Evolutionary conservation across 805 yeast genomes (phyloP), one percentile per base, ranked within the genome.

Genomic region (Myxozyma sirexii): DNA sequence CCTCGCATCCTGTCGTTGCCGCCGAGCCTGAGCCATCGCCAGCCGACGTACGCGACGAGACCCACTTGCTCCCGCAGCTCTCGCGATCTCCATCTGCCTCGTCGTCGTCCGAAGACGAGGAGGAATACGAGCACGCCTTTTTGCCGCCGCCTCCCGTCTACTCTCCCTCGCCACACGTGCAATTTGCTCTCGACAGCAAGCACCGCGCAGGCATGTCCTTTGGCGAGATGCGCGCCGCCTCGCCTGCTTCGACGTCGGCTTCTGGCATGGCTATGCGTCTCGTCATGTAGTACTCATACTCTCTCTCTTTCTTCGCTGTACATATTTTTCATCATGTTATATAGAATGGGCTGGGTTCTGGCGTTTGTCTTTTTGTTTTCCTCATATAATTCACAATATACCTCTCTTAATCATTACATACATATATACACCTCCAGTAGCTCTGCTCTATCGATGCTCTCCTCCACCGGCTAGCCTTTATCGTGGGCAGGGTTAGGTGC

Each of bases 21-120:
- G n/a, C n/a, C n/a, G n/a, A n/a, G n/a, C n/a, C n/a, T n/a, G n/a
- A n/a, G n/a, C n/a, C n/a, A n/a, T n/a, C n/a, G n/a, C n/a, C n/a
- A n/a, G n/a, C n/a, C n/a, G n/a, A n/a, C n/a, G n/a, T n/a, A n/a
- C n/a, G n/a, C n/a, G 21, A 35, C 15, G 55, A 35, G 13, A n/a
- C 31, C 50, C 51, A 31, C 29, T 19, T 37, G 3, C 43, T 59
- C 10, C 63, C 63, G 6, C 53, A 35, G 37, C 59, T 59, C 4
- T 31, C 51, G 24, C 55, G 50, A 43, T 53, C 59, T 1, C 41
- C 52, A 8, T 59, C 57, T 17, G 42, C 52, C 29, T 35, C 39
- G 8, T 26, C 27, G 17, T n/a, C 39, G 13, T 43, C 41, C 13
- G 48, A 29, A 13, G 59, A 42, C 43, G 54, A 55, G 31, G 54